phyloP scores from a whole-genome alignment of 345 rosid species.

The Gossypium longicalyx region DNA sequence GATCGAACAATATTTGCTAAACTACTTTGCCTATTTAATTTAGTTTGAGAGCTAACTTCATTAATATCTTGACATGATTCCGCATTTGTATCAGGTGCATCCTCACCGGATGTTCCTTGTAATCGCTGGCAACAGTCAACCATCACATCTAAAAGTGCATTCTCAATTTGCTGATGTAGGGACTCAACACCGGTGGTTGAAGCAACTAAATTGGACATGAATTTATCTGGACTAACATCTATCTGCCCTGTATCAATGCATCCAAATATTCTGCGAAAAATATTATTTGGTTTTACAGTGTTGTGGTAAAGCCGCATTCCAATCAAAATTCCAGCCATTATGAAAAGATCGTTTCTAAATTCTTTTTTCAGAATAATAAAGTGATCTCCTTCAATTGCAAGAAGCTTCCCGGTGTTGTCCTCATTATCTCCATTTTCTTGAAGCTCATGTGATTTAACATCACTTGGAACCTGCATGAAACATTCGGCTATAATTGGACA shows the following conservation, averaged over 20 bases:
- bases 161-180: background rate
- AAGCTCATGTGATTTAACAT: background rate
- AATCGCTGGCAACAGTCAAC: background rate
- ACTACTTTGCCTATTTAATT: background rate
- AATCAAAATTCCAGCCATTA: background rate
- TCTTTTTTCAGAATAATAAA: background rate
- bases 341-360: background rate
- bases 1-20: background rate
- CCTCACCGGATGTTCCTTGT: background rate
- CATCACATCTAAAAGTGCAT: slow-evolving; percentile 4
- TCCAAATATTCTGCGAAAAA: background rate
- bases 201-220: background rate
- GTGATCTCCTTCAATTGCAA: background rate
- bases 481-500: background rate
- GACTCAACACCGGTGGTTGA: background rate
- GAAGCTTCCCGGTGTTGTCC: background rate
- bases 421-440: background rate
- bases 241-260: background rate
- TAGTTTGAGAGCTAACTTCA: background rate
- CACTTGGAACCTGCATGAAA: background rate
- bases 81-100: background rate
- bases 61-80: background rate
- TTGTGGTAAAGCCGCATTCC: slow-evolving; percentile 1
- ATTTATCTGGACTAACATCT: background rate
- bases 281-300: background rate